Conservation (phyloP, 352 stramenopile species). For the Pythium dissimile region DNA sequence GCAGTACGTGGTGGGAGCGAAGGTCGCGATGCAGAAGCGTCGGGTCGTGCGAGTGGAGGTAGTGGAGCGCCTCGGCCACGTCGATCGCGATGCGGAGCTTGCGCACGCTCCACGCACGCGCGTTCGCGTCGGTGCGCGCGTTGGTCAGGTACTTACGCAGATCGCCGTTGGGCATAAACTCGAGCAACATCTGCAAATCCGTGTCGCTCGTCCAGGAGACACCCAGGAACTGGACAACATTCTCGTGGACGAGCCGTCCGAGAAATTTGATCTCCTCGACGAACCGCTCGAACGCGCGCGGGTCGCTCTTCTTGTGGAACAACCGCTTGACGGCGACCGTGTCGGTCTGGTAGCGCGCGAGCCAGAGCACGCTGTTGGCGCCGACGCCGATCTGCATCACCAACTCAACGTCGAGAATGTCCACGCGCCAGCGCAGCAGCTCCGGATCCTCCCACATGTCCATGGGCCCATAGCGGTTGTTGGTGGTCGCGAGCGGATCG, state of each 20-base stretch:
- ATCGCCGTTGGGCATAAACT: constrained; percentile 73
- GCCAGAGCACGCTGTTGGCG: constrained; percentile 16
- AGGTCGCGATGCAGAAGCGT: constrained; percentile 32
- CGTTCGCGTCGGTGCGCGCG: constrained; percentile 27
- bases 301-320: constrained; percentile 19
- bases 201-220: constrained; percentile 55
- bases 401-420: constrained; percentile 22
- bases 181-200: constrained; percentile 64
- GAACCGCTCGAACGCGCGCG: constrained; percentile 33
- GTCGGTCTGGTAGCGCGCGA: constrained; percentile 18
- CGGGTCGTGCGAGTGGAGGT: constrained; percentile 30
- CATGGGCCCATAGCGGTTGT: constrained; percentile 12
- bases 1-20: constrained; percentile 29
- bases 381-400: constrained; percentile 24
- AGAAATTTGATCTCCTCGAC: constrained; percentile 70
- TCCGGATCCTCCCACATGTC: constrained; percentile 29
- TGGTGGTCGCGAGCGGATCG: constrained; percentile 3
- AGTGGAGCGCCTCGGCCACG: constrained; percentile 24
- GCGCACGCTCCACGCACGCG: constrained; percentile 35
- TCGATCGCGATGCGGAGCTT: constrained; percentile 49
- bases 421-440: constrained; percentile 16
- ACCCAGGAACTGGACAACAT: constrained; percentile 80
- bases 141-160: constrained; percentile 44
- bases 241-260: constrained; percentile 54
- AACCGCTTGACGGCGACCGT: constrained; percentile 23